These are phyloP conservation scores for Aspergillus aculeatus DNA, from an alignment of 2,329 filamentous ascomycete genomes.

Conservation along the genomic window DNA sequence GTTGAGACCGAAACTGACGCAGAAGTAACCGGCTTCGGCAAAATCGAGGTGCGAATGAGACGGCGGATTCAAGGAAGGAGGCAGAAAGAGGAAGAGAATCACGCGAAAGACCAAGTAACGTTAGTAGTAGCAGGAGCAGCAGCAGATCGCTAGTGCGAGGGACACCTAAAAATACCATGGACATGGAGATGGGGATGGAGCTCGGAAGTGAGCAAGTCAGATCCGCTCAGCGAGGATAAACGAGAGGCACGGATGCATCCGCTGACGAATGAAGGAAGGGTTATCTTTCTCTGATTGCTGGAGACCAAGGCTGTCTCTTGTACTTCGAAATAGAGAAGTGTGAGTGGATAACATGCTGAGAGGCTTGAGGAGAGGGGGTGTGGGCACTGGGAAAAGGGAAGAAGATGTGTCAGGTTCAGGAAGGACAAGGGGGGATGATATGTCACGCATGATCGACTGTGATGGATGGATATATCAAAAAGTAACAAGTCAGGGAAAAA, in stretches of 20 bases:
- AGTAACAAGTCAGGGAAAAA: not conserved
- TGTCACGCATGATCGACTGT: slow-evolving; percentile 24
- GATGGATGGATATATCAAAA: slow-evolving; percentile 11
- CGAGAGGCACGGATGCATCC: slow-evolving; percentile 15
- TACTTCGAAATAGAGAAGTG: slow-evolving; percentile 5
- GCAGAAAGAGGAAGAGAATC: not conserved
- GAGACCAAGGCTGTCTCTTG: not conserved
- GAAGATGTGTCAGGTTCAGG: slow-evolving; percentile 23
- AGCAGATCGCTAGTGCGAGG: not conserved
- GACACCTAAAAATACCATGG: not conserved
- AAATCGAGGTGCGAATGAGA: not conserved
- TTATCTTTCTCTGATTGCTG: not conserved
- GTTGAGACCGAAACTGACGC: slow-evolving; percentile 1
- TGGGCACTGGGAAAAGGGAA: not conserved
- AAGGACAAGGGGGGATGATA: slow-evolving; percentile 19
- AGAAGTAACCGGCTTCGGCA: not conserved
- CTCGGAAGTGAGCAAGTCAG: not conserved
- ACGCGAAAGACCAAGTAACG: not conserved
- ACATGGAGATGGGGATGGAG: not conserved
- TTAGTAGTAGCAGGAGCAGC: not conserved
- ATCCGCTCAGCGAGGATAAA: slow-evolving; percentile 11
- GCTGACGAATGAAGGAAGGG: slow-evolving; percentile 21
- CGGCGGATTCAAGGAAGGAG: not conserved
- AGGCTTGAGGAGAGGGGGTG: slow-evolving; percentile 1
- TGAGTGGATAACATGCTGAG: not conserved